These are phyloP conservation scores for Drechslera avenae DNA, from an alignment of 2,329 filamentous ascomycete species.

Conservation along the genomic window DNA sequence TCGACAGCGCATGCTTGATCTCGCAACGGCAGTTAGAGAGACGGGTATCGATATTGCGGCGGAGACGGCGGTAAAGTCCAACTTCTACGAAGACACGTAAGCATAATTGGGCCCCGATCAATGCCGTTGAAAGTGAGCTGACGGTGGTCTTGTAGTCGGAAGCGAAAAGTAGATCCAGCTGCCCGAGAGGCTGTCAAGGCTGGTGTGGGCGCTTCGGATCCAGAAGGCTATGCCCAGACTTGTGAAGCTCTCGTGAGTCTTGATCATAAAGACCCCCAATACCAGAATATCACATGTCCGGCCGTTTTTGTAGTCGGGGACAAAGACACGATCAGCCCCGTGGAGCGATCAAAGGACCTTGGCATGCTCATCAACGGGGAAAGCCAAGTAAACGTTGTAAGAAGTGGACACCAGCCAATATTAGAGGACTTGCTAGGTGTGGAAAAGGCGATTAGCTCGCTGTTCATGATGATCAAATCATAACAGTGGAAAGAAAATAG, in stretches of 20 bases:
- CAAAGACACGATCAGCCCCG: not conserved
- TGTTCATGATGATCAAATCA: not conserved
- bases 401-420: not conserved
- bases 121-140: not conserved
- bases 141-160: not conserved
- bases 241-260: conserved; percentile 12
- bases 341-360: not conserved
- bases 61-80: not conserved
- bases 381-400: not conserved
- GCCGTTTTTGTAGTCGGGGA: conserved; percentile 1
- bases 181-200: conserved; percentile 4
- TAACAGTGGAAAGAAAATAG: not conserved
- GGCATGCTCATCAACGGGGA: not conserved
- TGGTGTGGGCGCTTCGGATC: conserved; percentile 3
- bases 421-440: not conserved
- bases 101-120: not conserved
- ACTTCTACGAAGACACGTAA: not conserved
- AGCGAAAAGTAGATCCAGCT: not conserved
- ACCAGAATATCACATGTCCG: conserved; percentile 5
- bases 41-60: conserved; percentile 11
- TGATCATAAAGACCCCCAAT: conserved; percentile 11
- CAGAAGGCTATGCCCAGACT: conserved; percentile 15
- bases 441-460: not conserved
- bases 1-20: conserved; percentile 12
- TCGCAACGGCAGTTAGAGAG: conserved; percentile 4